Conservation (phyloP, 805 yeast species). For the Wickerhamomyces xylosicus region DNA sequence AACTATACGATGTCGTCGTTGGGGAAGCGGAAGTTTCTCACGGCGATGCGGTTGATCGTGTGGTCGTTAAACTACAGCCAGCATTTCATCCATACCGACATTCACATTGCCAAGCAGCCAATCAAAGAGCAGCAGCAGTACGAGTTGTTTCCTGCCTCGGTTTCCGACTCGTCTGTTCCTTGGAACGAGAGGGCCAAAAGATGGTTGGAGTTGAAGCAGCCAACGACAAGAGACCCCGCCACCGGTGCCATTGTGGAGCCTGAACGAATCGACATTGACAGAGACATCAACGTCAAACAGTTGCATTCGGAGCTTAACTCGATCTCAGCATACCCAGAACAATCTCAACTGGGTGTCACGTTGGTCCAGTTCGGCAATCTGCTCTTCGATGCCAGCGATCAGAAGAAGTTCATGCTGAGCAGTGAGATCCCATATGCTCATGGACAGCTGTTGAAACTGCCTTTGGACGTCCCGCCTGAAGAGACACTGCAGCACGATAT, state of each 20-base stretch:
- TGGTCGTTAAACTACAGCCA: conserved; percentile 19
- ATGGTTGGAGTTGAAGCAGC: neutral
- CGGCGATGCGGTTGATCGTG: conserved; percentile 15
- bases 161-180: conserved; percentile 13
- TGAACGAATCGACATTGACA: neutral
- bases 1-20: conserved; percentile 12
- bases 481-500: conserved; percentile 7
- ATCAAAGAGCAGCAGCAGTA: neutral
- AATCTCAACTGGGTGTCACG: conserved; percentile 3
- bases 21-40: conserved; percentile 10
- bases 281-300: neutral
- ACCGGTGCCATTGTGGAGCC: neutral
- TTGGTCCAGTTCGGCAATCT: conserved; percentile 18
- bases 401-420: conserved; percentile 8
- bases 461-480: conserved; percentile 7
- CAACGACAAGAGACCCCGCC: neutral
- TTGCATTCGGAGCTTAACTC: neutral
- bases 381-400: conserved; percentile 6
- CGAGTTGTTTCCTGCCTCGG: conserved; percentile 4
- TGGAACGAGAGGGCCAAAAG: conserved; percentile 17
- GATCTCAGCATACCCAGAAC: neutral
- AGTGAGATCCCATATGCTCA: conserved; percentile 15
- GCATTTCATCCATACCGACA: conserved; percentile 7
- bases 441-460: conserved; percentile 8
- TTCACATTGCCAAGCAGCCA: conserved; percentile 3